Base-by-base conservation (phyloP, 148 eudicot genomes). In the Rhododendron molle region DNA sequence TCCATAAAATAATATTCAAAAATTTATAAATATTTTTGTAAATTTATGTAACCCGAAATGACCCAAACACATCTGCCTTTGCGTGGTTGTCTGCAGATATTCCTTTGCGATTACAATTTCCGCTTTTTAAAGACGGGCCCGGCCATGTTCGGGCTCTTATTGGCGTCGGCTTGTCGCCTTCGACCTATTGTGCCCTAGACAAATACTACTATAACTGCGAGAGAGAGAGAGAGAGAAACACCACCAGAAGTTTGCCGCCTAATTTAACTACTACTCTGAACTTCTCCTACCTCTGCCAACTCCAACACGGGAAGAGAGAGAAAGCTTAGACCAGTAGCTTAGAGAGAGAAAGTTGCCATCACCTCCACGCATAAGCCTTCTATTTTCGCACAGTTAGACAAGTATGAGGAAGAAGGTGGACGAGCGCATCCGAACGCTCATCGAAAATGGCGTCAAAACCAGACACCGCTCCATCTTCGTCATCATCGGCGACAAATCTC, bases 331-430 rank as follows among this genome's bases (percentile, higher is more conserved):
- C 30, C 80, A 38, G 50, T 76, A 30, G 71, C 23, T 20, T 18
- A 18, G 21, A 49, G 62, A 50, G 82, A 80, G 40, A 21, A 1
- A 44, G 30, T 78, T 47, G 15, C 58, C 81, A 34, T 74, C 79
- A 76, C 9, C 47, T 20, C 23, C 47, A 38, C 7, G 34, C 28
- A 3, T 0, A 47, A 78, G 38, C 58, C 3, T 21, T 77, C 32
- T 20, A 14, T 78, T n/a, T 78, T n/a, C 56, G 9, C 36, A 46
- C 18, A 46, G 81, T 46, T 6, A 40, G 1, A 49, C 30, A 44
- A 90, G 40, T 46, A 96, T 94, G 99, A 91, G 93, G 92, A 96
- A 93, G 89, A 96, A 95, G 87, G 98, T 96, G 14, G 99, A 96
- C 85, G 97, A 96, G 74, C 93, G 99, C 14, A 94, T 96, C 74